A percentile compares a stretch with the other conserved stretches of the same genome.
Evolutionary conservation across 2,329 filamentous ascomycete species (phyloP).

Genomic region (Amesomyces nigricolor): DNA sequence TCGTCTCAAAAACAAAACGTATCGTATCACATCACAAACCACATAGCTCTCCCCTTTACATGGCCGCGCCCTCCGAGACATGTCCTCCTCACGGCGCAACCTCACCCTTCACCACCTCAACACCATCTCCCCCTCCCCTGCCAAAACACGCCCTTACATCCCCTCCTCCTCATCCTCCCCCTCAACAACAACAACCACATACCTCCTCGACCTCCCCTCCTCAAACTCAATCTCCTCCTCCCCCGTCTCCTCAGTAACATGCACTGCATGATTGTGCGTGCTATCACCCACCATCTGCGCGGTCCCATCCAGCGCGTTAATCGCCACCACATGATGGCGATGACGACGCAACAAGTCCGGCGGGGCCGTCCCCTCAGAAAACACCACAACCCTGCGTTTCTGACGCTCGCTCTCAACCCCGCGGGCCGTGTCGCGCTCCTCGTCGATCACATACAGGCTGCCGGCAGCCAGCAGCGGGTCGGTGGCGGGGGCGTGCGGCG

Average conservation of each 20-base stretch:
- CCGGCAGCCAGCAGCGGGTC: conserved; percentile 25
- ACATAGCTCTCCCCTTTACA: not conserved
- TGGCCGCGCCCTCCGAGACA: not conserved
- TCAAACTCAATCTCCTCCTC: conserved; percentile 12
- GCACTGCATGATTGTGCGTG: conserved; percentile 19
- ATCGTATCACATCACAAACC: not conserved
- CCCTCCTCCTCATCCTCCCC: conserved; percentile 14
- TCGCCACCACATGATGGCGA: conserved; percentile 24
- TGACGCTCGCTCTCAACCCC: conserved; percentile 10
- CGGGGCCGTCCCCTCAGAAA: conserved; percentile 23
- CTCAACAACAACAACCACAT: conserved; percentile 21
- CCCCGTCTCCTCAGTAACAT: conserved; percentile 20
- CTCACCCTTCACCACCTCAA: not conserved
- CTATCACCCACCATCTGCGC: conserved; percentile 17
- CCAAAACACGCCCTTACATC: not conserved
- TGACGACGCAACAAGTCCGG: conserved; percentile 21
- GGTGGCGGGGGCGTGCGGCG: conserved; percentile 23
- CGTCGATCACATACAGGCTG: conserved; percentile 25
- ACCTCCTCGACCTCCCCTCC: conserved; percentile 14
- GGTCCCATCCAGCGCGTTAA: conserved; percentile 24
- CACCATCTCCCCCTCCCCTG: conserved; percentile 13
- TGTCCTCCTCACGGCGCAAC: too few relatives aligned
- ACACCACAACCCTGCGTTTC: conserved; percentile 26
- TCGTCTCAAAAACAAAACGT: not conserved
- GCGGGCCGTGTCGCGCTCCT: conserved; percentile 14